A percentile compares a stretch with the other conserved stretches of the same genome.
phyloP scores from a whole-genome alignment of 2,329 filamentous ascomycete species.

The Grosmannia serpens region DNA sequence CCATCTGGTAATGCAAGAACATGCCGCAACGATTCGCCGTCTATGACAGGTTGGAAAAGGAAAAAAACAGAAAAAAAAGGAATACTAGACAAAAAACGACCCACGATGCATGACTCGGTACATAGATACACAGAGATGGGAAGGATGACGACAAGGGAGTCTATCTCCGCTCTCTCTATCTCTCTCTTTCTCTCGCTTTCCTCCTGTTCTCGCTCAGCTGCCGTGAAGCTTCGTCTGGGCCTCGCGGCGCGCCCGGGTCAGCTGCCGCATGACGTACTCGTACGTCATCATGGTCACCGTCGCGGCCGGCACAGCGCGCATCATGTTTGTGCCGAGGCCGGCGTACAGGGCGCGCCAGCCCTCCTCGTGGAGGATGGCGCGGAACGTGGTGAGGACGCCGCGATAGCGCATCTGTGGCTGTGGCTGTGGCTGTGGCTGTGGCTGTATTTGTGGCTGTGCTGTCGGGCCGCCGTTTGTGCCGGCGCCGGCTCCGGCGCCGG shows the following conservation, averaged over 20 bases:
- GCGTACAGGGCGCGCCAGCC: conserved; percentile 96
- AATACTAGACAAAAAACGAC: neutral
- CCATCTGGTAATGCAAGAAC: neutral
- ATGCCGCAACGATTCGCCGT: neutral
- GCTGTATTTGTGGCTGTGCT: neutral
- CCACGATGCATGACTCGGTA: neutral
- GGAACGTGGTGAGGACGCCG: conserved; percentile 71
- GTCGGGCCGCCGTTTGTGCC: neutral
- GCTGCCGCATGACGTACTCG: conserved; percentile 56
- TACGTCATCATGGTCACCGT: conserved; percentile 98
- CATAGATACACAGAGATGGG: neutral
- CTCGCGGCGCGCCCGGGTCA: conserved; percentile 32
- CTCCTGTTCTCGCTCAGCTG: neutral
- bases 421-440: neutral
- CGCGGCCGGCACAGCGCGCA: conserved; percentile 86
- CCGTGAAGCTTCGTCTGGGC: conserved; percentile 23
- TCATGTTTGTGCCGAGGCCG: conserved; percentile 94
- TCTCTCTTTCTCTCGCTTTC: neutral
- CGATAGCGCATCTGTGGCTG: conserved; percentile 46
- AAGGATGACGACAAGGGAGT: neutral
- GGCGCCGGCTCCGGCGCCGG: conserved; percentile 17
- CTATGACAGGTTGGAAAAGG: neutral
- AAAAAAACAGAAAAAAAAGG: neutral
- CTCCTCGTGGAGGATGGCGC: conserved; percentile 78
- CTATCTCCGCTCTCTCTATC: neutral